A percentile compares a stretch with the other conserved stretches of the same genome.
These are phyloP conservation scores for Flammula alnicola DNA, from an alignment of 1,284 basidiomycete species.

Conservation along the genomic window DNA sequence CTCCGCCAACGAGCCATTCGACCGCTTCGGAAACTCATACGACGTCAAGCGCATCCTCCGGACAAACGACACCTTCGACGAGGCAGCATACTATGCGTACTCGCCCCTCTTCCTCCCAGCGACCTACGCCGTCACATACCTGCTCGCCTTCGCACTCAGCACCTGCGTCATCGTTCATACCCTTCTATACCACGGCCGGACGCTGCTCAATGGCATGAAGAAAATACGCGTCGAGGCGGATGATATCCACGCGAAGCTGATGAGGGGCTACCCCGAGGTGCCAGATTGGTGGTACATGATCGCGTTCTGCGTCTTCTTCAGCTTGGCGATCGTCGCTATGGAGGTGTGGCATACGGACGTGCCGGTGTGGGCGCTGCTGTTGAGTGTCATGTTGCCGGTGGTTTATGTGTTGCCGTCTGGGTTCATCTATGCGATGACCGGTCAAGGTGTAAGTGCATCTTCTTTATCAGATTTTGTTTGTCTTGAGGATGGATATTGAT, in stretches of 20 bases:
- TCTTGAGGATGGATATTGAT: constrained; percentile 66
- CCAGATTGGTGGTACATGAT: constrained; percentile 93
- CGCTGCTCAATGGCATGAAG: constrained; percentile 76
- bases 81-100: constrained; percentile 81
- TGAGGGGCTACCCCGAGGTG: constrained; percentile 93
- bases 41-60: constrained; percentile 76
- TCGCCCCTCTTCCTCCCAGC: constrained; percentile 92
- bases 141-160: constrained; percentile 84
- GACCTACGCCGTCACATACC: constrained; percentile 88
- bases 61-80: constrained; percentile 68
- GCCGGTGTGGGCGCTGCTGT: constrained; percentile 84
- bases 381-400: constrained; percentile 78
- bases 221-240: constrained; percentile 82
- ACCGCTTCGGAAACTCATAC: constrained; percentile 83
- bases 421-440: constrained; percentile 94
- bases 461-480: constrained; percentile 35
- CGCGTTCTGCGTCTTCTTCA: constrained; percentile 72
- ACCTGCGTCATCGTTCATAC: constrained; percentile 93
- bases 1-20: constrained; percentile 76
- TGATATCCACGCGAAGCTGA: constrained; percentile 95
- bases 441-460: constrained; percentile 63
- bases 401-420: constrained; percentile 90
- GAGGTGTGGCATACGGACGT: constrained; percentile 88
- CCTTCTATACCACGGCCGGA: constrained; percentile 83
- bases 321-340: constrained; percentile 75